phyloP scores from a whole-genome alignment of 176 grass and related monocot genomes.

The Poa annua region DNA sequence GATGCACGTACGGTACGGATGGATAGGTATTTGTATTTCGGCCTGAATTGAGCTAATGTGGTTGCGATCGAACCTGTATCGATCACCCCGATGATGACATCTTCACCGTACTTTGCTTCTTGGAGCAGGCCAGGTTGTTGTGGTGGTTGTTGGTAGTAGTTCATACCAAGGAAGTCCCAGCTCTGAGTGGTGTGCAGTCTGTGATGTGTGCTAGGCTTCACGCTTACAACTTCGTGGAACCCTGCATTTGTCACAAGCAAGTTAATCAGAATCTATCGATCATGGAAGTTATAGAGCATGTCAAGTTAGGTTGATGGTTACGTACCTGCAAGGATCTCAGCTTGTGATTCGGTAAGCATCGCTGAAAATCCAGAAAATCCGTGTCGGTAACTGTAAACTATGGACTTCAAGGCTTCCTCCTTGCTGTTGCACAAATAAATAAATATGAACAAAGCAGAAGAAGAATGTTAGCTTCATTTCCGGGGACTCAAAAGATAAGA shows the following conservation, averaged over 20 bases:
- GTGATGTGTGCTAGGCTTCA: slow-evolving; percentile 23
- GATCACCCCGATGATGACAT: slow-evolving; percentile 47
- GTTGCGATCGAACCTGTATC: slow-evolving; percentile 39
- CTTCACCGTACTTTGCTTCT: slow-evolving; percentile 49
- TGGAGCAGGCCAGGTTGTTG: slow-evolving; percentile 12
- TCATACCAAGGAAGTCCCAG: slow-evolving; percentile 50
- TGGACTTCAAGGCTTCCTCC: slow-evolving; percentile 21
- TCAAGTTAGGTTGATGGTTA: too few relatives aligned
- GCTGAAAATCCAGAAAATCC: slow-evolving; percentile 39
- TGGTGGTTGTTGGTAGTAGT: background rate
- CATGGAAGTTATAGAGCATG: background rate
- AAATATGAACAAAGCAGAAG: background rate
- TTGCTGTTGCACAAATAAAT: background rate
- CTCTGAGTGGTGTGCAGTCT: slow-evolving; percentile 43
- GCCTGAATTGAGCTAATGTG: too few relatives aligned
- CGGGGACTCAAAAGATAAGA: too few relatives aligned
- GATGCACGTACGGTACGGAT: too few relatives aligned
- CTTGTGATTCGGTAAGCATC: slow-evolving; percentile 28
- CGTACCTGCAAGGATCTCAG: background rate
- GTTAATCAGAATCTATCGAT: background rate
- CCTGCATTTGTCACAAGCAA: background rate
- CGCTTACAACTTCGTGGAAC: slow-evolving; percentile 40
- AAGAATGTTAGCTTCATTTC: too few relatives aligned
- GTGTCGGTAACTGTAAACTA: slow-evolving; percentile 35
- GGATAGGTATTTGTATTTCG: too few relatives aligned